Evolutionary conservation across 2,329 filamentous ascomycete genomes (phyloP).

Genomic region (Trichoderma harzianum): DNA sequence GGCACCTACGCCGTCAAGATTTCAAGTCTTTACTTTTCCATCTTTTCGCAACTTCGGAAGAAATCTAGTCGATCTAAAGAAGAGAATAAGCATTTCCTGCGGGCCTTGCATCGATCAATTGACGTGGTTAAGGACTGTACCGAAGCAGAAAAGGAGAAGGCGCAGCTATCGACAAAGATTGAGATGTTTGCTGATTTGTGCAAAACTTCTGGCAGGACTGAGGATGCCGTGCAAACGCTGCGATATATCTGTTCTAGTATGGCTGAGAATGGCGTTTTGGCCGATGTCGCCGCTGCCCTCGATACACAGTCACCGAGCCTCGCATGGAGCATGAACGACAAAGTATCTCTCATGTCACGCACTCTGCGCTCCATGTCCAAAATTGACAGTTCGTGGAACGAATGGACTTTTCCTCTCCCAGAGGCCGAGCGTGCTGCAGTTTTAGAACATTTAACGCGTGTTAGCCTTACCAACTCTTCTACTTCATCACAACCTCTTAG

Average conservation of each 20-base stretch:
- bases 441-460: slow-evolving; percentile 58
- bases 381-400: slow-evolving; percentile 53
- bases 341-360: slow-evolving; percentile 53
- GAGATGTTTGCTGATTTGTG: slow-evolving; percentile 64
- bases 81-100: slow-evolving; percentile 43
- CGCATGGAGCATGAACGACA: slow-evolving; percentile 52
- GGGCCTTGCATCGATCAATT: slow-evolving; percentile 61
- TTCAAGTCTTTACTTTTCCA: slow-evolving; percentile 68
- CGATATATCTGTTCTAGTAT: slow-evolving; percentile 59
- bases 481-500: slow-evolving; percentile 34
- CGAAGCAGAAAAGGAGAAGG: slow-evolving; percentile 54
- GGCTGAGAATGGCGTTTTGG: slow-evolving; percentile 55
- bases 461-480: slow-evolving; percentile 42
- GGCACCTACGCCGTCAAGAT: slow-evolving; percentile 60
- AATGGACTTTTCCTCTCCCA: slow-evolving; percentile 53
- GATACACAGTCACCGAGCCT: slow-evolving; percentile 46
- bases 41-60: slow-evolving; percentile 52
- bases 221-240: slow-evolving; percentile 58
- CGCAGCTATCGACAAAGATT: slow-evolving; percentile 60
- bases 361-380: slow-evolving; percentile 59
- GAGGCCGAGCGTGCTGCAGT: slow-evolving; percentile 54
- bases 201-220: slow-evolving; percentile 48
- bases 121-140: slow-evolving; percentile 57
- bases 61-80: slow-evolving; percentile 37
- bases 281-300: slow-evolving; percentile 50